phyloP scores from a whole-genome alignment of 2,329 filamentous ascomycete species.

The Colletotrichum viniferum region DNA sequence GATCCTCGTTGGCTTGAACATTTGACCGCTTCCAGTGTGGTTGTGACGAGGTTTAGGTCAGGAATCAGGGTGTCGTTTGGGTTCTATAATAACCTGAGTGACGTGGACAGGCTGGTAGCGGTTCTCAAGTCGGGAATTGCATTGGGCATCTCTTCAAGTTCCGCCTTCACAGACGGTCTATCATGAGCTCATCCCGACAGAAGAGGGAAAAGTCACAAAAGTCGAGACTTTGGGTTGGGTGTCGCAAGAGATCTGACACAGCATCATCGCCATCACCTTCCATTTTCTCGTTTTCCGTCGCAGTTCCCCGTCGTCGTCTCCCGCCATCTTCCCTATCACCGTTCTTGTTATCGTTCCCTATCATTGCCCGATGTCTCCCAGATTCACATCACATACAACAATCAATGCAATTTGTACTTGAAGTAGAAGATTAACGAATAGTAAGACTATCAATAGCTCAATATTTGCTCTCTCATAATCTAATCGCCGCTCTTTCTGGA shows the following conservation, averaged over 20 bases:
- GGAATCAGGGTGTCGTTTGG: slow-evolving; percentile 32
- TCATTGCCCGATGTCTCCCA: background rate
- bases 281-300: too few species aligned
- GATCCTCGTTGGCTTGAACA: slow-evolving; percentile 24
- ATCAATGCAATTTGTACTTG: fast-evolving
- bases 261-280: background rate
- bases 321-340: background rate
- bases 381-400: background rate
- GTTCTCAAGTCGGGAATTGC: background rate
- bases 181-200: background rate
- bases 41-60: slow-evolving; percentile 27
- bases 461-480: fast-evolving
- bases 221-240: fast-evolving
- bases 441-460: background rate
- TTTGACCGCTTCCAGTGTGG: slow-evolving; percentile 18
- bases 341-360: background rate
- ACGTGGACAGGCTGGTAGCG: slow-evolving; percentile 23
- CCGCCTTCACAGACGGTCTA: background rate
- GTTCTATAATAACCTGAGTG: slow-evolving; percentile 28
- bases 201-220: background rate
- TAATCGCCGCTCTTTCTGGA: fast-evolving
- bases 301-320: background rate
- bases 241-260: fast-evolving
- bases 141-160: background rate
- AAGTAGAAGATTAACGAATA: fast-evolving